Base-by-base conservation (phyloP, 176 grass and related monocot genomes). In the Oryza longistaminata region DNA sequence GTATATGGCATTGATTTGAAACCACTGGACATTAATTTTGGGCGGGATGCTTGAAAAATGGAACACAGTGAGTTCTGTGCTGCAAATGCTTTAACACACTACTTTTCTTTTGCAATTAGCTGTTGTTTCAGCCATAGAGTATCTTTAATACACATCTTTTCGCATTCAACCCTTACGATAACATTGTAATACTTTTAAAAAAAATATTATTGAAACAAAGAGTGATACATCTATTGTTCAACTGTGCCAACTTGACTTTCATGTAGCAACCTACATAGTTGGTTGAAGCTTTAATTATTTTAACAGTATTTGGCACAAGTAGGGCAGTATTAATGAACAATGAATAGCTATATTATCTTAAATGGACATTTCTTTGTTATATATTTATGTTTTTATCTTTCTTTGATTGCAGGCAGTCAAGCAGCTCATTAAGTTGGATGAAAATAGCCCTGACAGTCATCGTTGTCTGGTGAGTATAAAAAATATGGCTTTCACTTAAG, bases 401-500 rank as follows among this genome's bases (percentile, higher is more conserved):
- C 19, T 84, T 48, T 74, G 46, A 62, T 82, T 84, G 62, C 97
- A 99, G 97, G 97, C 97, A n/a, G 93, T 96, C 50, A 96, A 96
- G 75, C 90, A 91, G 37, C 90, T 99, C 13, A 86, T 96, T 84
- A 96, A 86, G 77, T 89, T 99, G 93, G 90, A 99, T 76, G 86
- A 92, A 76, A 89, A 86, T 50, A 88, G 88, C 90, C 93, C 93
- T 70, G 93, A 91, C 27, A 89, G 90, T 74, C 97, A 99, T 75
- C 74, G 93, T 17, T 96, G 97, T 86, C 83, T 99, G 90, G 97
- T 99, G 87, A 86, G 97, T 72, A 83, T 71, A 29, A 24, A 67
- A 88, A 68, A 74, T 50, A 39, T 25, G 62, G n/a, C 13, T 82
- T 43, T 3, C 64, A 33, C 49, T 66, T 21, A 33, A 34, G 34